Percentiles rank a stretch among this genome's conserved stretches.
These are phyloP conservation scores for Gossypium herbaceum DNA, from an alignment of 345 rosid species.

Conservation along the genomic window DNA sequence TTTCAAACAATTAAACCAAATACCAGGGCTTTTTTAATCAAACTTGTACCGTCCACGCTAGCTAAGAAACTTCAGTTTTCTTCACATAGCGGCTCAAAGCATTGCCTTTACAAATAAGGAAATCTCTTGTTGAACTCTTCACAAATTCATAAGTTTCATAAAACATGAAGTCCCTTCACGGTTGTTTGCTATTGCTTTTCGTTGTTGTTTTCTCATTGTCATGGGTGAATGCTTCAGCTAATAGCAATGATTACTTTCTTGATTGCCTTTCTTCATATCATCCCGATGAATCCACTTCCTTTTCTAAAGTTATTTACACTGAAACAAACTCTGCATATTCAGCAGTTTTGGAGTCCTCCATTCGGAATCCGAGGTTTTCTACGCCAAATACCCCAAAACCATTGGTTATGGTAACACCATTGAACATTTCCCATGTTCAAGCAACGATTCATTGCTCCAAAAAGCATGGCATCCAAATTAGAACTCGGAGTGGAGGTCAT, in stretches of 20 bases:
- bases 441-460: conserved; percentile 1
- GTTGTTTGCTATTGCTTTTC: neutral
- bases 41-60: neutral
- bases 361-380: neutral
- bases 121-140: neutral
- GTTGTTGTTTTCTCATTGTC: neutral
- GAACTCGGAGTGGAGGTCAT: conserved; percentile 16
- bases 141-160: neutral
- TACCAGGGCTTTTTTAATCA: no score
- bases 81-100: neutral
- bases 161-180: neutral
- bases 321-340: neutral
- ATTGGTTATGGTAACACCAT: neutral
- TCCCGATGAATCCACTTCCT: neutral
- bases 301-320: neutral
- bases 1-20: no score
- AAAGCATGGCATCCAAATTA: neutral
- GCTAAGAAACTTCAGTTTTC: neutral
- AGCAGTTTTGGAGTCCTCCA: neutral
- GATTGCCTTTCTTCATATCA: conserved; percentile 5
- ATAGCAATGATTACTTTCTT: neutral
- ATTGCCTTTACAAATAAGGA: neutral
- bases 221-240: neutral
- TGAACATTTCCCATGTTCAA: conserved; percentile 9
- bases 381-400: conserved; percentile 3